Conservation (phyloP, 176 grass and related monocot genomes). For the Lolium multiflorum region DNA sequence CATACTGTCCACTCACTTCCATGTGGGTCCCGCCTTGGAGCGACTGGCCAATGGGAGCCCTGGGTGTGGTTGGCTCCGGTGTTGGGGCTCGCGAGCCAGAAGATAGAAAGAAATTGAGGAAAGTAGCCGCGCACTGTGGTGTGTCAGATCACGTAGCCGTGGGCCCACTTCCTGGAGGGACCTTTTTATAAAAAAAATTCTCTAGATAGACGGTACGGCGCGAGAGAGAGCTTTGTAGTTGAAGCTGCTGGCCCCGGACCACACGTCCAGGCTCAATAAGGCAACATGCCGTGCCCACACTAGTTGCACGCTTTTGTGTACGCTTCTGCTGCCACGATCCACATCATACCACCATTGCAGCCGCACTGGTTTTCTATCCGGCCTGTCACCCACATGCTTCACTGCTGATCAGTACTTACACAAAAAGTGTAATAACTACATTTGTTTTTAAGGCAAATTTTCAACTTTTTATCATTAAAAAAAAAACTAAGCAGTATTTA, state of each 20-base stretch:
- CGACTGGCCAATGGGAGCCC: neutral
- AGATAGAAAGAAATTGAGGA: neutral
- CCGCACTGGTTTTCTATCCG: too few species aligned
- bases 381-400: too few species aligned
- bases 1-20: rapidly evolving
- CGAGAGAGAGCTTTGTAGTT: neutral
- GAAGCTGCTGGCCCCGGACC: neutral
- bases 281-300: too few species aligned
- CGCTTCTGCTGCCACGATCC: too few species aligned
- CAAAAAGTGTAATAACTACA: too few species aligned
- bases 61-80: rapidly evolving
- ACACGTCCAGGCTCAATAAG: neutral
- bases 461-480: too few species aligned
- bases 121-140: neutral
- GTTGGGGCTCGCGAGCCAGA: neutral
- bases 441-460: too few species aligned
- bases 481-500: too few species aligned
- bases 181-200: neutral
- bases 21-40: too few species aligned
- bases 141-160: constrained; percentile 13
- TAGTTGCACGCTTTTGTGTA: neutral
- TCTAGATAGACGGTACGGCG: neutral
- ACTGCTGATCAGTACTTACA: too few species aligned
- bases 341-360: too few species aligned
- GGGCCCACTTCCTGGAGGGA: neutral